Evolutionary conservation across 2,329 filamentous ascomycete genomes (phyloP), one percentile per base, ranked within the genome.

Genomic region (Verticillium dahliae): DNA sequence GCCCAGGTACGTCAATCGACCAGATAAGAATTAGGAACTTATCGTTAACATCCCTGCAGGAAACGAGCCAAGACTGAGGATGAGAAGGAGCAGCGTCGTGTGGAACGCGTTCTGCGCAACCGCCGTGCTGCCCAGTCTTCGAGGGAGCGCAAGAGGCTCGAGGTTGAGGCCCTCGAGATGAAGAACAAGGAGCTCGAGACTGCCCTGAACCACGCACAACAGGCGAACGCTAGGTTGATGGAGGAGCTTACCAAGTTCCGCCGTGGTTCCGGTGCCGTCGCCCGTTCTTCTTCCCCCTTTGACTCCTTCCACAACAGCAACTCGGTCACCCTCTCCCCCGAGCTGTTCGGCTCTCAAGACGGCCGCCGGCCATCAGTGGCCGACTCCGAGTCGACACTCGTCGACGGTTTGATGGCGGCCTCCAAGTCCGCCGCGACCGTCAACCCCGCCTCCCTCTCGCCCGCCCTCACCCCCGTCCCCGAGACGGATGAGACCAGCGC

Each of bases 11-110:
- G 80, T 71, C 65, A 39, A 15, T 3, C 64, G 45, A 37, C 13
- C 9, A 37, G 34, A 31, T 27, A 58, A 27, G 1, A 57, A 61
- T 35, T 61, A 18, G 50, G n/a, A 38, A 56, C 18, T 33, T 34
- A 35, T n/a, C 57, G 61, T 69, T 74, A 71, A 74, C 67, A 71
- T 59, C 9, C 58, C 63, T 52, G 0, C 65, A 92, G 90, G 67
- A 99, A 99, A 86, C 92, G 95, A 65, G 95, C 95, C 69, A 99
- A 98, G 85, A 99, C 95, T 2, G 94, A 96, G 70, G 95, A 97
- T 71, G 95, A 99, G 78, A 99, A 99, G 80, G 95, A 98, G 78
- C 95, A 99, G 77, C 90, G 95, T 55, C 90, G 95, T 65, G 96
- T 98, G 61, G 95, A 99, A 81, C 91, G 95, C 65, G 95, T 99